phyloP scores from a whole-genome alignment of 164 flowering plant genomes.

The Piper betle region DNA sequence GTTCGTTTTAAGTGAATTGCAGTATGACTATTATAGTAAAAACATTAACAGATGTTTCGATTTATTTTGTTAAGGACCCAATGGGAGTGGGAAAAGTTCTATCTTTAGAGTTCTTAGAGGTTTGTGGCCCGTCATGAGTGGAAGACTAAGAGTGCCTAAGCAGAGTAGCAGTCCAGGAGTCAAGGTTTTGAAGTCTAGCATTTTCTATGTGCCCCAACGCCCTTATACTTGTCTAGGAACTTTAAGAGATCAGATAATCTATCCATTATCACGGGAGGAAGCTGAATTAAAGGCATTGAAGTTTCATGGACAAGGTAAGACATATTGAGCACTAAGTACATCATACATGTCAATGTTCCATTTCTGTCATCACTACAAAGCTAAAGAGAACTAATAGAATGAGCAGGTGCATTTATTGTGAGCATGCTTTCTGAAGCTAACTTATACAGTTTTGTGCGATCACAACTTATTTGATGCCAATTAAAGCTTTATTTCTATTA shows the following conservation, averaged over 20 bases:
- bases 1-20: slow-evolving; percentile 28
- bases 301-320: slow-evolving; percentile 35
- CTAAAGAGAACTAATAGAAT: neutral
- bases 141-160: slow-evolving; percentile 52
- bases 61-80: slow-evolving; percentile 50
- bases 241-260: slow-evolving; percentile 91
- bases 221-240: slow-evolving; percentile 98
- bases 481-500: no score
- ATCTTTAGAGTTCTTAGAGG: slow-evolving; percentile 88
- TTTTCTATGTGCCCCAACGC: slow-evolving; percentile 84
- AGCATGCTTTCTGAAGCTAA: no score
- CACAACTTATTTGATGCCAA: no score
- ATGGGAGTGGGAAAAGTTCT: slow-evolving; percentile 99
- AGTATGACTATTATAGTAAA: neutral
- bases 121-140: slow-evolving; percentile 84
- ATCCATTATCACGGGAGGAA: slow-evolving; percentile 83
- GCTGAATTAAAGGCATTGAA: slow-evolving; percentile 38
- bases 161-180: slow-evolving; percentile 21
- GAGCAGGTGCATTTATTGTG: neutral
- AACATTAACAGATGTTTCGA: neutral
- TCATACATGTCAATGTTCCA: neutral
- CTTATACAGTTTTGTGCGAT: no score
- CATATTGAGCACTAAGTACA: neutral
- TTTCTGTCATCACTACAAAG: neutral
- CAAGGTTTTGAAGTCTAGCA: slow-evolving; percentile 34